Evolutionary conservation across 1,284 basidiomycete genomes (phyloP).

Genomic region (Cutaneotrichosporon cyanovorans): DNA sequence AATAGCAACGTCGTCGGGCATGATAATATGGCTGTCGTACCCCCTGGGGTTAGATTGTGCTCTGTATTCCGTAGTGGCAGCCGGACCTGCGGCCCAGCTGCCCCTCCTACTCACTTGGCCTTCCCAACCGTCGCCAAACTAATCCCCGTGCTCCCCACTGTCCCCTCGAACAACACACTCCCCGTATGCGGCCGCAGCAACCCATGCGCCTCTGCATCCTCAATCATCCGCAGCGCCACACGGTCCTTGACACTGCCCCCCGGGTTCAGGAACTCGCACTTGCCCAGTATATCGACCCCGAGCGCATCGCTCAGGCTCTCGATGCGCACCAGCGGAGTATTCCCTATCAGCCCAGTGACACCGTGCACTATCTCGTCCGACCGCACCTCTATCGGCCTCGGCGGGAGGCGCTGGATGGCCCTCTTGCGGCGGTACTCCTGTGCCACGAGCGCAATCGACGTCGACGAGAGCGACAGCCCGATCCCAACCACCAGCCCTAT

Average conservation of each 20-base stretch:
- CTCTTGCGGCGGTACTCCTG: conserved; percentile 49
- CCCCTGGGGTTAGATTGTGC: conserved; percentile 49
- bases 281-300: conserved; percentile 74
- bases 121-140: conserved; percentile 86
- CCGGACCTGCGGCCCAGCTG: no score
- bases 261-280: conserved; percentile 71
- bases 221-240: conserved; percentile 84
- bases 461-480: conserved; percentile 59
- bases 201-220: conserved; percentile 81
- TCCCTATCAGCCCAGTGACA: conserved; percentile 80
- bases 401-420: conserved; percentile 43
- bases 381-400: conserved; percentile 64
- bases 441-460: conserved; percentile 53
- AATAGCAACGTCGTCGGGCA: conserved; percentile 86
- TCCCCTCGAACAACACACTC: conserved; percentile 94
- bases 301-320: conserved; percentile 82
- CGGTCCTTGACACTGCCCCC: conserved; percentile 97
- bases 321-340: conserved; percentile 88
- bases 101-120: conserved; percentile 73
- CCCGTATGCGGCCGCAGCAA: conserved; percentile 78
- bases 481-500: conserved; percentile 64
- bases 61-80: no score
- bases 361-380: conserved; percentile 63
- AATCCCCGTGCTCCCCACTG: conserved; percentile 94
- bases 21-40: conserved; percentile 60